Percentiles rank a stretch among this genome's conserved stretches.
phyloP scores from a whole-genome alignment of 1,284 basidiomycete species.

The Ganoderma lingzhi region DNA sequence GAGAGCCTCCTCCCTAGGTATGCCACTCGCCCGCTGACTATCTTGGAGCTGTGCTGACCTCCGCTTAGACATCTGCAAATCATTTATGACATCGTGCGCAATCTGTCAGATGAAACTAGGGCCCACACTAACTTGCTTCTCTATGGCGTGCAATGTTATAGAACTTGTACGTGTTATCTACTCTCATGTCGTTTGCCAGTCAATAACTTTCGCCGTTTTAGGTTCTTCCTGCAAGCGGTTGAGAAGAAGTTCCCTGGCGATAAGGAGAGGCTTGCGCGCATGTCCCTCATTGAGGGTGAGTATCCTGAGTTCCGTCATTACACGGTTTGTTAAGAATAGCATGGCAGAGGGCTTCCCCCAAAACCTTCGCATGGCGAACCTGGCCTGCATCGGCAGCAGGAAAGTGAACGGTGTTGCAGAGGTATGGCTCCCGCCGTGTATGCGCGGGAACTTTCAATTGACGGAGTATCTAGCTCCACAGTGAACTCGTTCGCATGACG shows the following conservation, averaged over 20 bases:
- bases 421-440: slow-evolving; percentile 36
- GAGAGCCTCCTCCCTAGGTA: slow-evolving; percentile 78
- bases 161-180: slow-evolving; percentile 54
- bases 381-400: slow-evolving; percentile 82
- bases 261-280: slow-evolving; percentile 77
- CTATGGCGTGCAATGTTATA: slow-evolving; percentile 32
- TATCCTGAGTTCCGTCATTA: not conserved
- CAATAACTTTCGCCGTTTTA: slow-evolving; percentile 34
- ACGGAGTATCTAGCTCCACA: slow-evolving; percentile 60
- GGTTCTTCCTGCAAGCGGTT: slow-evolving; percentile 79
- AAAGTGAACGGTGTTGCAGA: slow-evolving; percentile 97
- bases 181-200: not conserved
- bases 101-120: not conserved
- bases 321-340: not conserved
- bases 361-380: slow-evolving; percentile 88
- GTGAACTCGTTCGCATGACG: slow-evolving; percentile 77
- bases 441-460: not conserved
- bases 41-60: not conserved
- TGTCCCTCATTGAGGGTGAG: slow-evolving; percentile 89
- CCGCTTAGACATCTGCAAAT: slow-evolving; percentile 78
- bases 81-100: slow-evolving; percentile 85
- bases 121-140: not conserved
- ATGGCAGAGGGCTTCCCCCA: slow-evolving; percentile 80
- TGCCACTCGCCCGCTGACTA: not conserved
- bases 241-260: slow-evolving; percentile 91